Base-by-base conservation (phyloP, 208 protist genomes). In the Crithidia acanthocephali region DNA sequence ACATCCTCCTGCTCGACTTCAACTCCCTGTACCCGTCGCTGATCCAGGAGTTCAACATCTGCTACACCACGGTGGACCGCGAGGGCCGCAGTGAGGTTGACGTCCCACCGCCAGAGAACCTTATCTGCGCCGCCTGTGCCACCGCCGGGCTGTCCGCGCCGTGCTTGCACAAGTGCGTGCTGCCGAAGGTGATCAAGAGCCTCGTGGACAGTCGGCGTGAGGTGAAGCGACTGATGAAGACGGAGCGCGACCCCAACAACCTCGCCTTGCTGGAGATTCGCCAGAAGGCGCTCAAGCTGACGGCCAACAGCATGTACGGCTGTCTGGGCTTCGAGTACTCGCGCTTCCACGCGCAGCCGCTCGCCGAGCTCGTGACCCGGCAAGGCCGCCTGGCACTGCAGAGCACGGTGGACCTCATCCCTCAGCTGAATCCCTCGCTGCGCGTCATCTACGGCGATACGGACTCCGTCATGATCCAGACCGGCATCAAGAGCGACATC, bases 21-120 rank as follows among this genome's bases (percentile, higher is more conserved):
- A 99, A 99, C 86, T 99, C 98, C 42, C 94, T 99, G 28, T 99
- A 99, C 90, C 99, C 99, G 55, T 99, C 98, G 23, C 98, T 99
- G 64, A 99, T 99, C 72, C 97, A 99, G 76, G 99, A 99, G 86
- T 99, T 99, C 84, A 99, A 99, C 87, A 97, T 99, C 48, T 99
- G 99, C 91, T 99, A 99, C 85, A 99, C 99, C 15, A 99, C 99
- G 0, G 88, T 99, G 25, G 72, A 93, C 45, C 75, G 87, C 2
- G 77, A 84, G 47, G 45, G 58, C 42, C 23, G 67, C 30, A 47
- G 58, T 27, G 74, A 84, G 52, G 76, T 80, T 1, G 77, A 86
- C 11, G 77, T 96, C 25, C 87, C 90, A n/a, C 78, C 83, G 16
- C 86, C 83, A 7, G 87, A 92, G 51, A 88, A 76, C 33, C 80